Evolutionary conservation across 345 rosid genomes (phyloP), one percentile per base, ranked within the genome.

Genomic region (Linum tenue): DNA sequence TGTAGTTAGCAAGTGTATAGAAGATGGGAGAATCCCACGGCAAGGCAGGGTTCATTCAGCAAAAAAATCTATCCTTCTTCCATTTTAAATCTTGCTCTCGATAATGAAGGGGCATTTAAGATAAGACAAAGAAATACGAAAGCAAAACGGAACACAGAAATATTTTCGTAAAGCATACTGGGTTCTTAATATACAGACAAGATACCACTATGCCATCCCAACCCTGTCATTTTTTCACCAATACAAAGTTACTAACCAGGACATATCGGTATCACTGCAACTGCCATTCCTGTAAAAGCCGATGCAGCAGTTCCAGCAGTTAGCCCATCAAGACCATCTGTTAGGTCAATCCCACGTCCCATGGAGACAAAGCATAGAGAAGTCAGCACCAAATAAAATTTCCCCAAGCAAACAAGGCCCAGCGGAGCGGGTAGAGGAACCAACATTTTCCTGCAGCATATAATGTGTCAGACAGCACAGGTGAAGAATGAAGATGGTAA

Each of bases 241-340:
- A 41, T 10, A 69, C 43, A 58, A 39, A 36, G 39, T 57, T 68
- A 82, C 92, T 75, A 65, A 92, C 98, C 97, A 43, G 97, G 71
- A 80, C 90, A 88, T 70, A 90, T 79, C 2, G 98, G 97, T 75
- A 92, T 96, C 78, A 84, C 98, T 44, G 88, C 86, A 9, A 90
- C 73, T 6, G 98, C 85, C 96, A 92, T 86, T 61, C 89, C 98
- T 56, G 85, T 64, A 69, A 92, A 90, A 70, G 94, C 87, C 80
- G 90, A 68, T 31, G 90, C 86, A 67, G 96, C 88, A 66, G 86
- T 74, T 56, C 98, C 98, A 62, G 90, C 97, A 53, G 90, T 94
- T 38, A 92, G 75, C 39, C 98, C 97, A 69, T 90, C 97, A 64
- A 85, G 90, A 75, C 90, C 86, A 78, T 92, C 90, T 1, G 90